Evolutionary conservation across 805 yeast species (phyloP), one percentile per base, ranked within the genome.

Genomic region (Schizosaccharomyces octosporus): DNA sequence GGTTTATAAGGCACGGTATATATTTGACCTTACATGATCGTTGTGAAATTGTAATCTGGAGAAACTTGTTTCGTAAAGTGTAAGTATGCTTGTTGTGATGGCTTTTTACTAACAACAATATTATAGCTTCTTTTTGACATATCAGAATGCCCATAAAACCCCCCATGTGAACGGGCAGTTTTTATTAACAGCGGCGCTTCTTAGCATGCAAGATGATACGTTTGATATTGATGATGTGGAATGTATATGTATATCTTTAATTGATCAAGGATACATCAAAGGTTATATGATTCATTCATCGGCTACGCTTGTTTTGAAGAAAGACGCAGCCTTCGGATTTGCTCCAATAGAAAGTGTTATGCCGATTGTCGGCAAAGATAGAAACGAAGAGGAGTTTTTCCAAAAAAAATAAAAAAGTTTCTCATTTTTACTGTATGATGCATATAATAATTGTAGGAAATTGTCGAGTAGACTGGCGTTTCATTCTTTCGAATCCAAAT

Each of bases 251-350:
- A 67, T 68, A 7, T 64, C 68, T 55, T 66, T 73, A 31, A 69
- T 71, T 15, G 66, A 69, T 48, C 70, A 66, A 55, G 74, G 74
- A 7, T 66, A 67, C 59, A 63, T 74, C 63, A 70, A 66, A 59
- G 72, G 60, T n/a, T 57, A 57, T 41, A 41, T 57, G 27, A 57
- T 57, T 36, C 60, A 57, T 21, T 31, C 60, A 2, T 41, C 43
- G 21, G 24, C 29, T 5, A 57, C 48, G 19, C 45, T 57, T 15
- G 60, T 57, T 27, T 17, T 57, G 17, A 57, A 57, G 27, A 24
- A 31, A 29, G 60, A 57, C 9, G 21, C 31, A 41, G 7, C 29
- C 9, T 57, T 39, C 42, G 60, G 60, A 21, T 57, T 57, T 57
- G 24, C 31, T 19, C 45, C 29, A 9, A 57, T 57, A 27, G 29